Evolutionary conservation across 2,329 filamentous ascomycete genomes (phyloP), one percentile per base, ranked within the genome.

Genomic region (Colletotrichum tanaceti): DNA sequence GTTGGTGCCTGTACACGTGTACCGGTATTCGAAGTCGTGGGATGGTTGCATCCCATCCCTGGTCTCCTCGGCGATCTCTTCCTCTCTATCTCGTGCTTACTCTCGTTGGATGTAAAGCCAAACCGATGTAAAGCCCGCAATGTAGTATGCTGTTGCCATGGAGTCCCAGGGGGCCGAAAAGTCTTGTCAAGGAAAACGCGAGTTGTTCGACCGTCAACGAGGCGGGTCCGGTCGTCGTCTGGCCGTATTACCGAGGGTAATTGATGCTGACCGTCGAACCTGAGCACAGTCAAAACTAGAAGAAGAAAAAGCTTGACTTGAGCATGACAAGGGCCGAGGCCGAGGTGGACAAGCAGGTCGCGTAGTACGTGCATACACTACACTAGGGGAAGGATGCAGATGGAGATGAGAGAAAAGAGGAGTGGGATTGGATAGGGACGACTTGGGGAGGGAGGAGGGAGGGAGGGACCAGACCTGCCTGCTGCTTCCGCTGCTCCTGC

Each of bases 231-330:
- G 24, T 7, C 24, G 47, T 10, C 9, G 47, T 50, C 9, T 3
- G 5, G 24, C 13, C 47, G 9, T 16, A 3, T 46, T 20, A 4
- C 57, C 57, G 47, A 60, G 20, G 22, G 7, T 9, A 10, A 39
- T 18, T 35, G 18, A 11, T 38, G 3, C 16, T 24, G 47, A 38
- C 18, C 28, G 1, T 16, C 43, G 35, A 11, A 32, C 7, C 9
- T 22, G 43, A 46, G 22, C 10, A 46, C 32, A 43, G 38, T 14
- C 22, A 24, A 62, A 20, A n/a, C 18, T 22, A 16, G 11, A 28
- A 24, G 28, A 6, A 46, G 16, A 47, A 59, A 58, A 46, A 65
- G 60, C 47, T 55, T 54, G 32, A 65, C 32, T 65, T 52, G 11
- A 68, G 44, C 39, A 14, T 58, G 39, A 53, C 39, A 16, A 20